Conservation (phyloP, 768 basidiomycete genomes). For the Boletus sensibilis region DNA sequence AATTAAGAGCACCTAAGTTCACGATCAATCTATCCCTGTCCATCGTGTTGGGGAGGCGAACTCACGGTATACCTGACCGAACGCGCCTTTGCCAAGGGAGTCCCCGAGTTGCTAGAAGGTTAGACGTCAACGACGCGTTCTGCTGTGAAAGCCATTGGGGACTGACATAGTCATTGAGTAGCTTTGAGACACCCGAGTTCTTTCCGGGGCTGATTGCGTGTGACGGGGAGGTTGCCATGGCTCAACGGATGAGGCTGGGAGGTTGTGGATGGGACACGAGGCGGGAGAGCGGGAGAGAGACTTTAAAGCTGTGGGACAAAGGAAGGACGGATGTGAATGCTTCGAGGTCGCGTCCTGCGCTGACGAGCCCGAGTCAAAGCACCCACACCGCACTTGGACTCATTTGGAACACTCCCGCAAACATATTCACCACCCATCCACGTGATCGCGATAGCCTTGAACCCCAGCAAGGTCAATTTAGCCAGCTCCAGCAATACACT, state of each 20-base stretch:
- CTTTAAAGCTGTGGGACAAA: slow-evolving; percentile 13
- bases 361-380: slow-evolving; percentile 29
- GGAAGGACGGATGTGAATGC: slow-evolving; percentile 12
- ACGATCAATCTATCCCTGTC: slow-evolving; percentile 73
- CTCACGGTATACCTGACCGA: slow-evolving; percentile 95
- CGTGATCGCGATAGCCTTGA: slow-evolving; percentile 21
- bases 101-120: slow-evolving; percentile 85
- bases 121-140: slow-evolving; percentile 8
- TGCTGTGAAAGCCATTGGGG: neutral
- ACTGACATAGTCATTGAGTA: slow-evolving; percentile 66
- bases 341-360: slow-evolving; percentile 38
- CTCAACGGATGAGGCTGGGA: neutral
- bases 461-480: slow-evolving; percentile 1
- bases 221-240: slow-evolving; percentile 26
- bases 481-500: neutral
- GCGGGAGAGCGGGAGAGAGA: neutral
- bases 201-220: slow-evolving; percentile 23
- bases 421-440: slow-evolving; percentile 11
- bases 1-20: slow-evolving; percentile 76
- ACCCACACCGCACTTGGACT: slow-evolving; percentile 22
- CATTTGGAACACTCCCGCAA: slow-evolving; percentile 30
- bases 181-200: slow-evolving; percentile 43
- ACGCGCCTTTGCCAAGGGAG: slow-evolving; percentile 93
- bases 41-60: slow-evolving; percentile 19
- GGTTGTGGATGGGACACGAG: neutral